Evolutionary conservation across 805 yeast genomes (phyloP).

Genomic region (Wickerhamiella slavikovae): DNA sequence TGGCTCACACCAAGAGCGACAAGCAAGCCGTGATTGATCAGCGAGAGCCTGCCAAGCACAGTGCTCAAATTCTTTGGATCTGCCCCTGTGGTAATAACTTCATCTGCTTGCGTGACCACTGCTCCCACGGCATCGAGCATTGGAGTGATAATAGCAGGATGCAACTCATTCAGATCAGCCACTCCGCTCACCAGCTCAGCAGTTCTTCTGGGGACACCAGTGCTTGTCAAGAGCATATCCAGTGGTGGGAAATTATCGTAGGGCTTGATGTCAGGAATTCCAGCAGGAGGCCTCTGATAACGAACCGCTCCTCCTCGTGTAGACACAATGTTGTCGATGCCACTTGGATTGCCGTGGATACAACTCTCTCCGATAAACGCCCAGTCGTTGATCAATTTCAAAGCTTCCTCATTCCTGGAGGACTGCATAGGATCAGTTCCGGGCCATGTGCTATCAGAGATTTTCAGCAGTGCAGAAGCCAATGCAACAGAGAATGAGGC

Average conservation of each 20-base stretch:
- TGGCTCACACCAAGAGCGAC: conserved; percentile 82
- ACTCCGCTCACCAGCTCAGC: conserved; percentile 69
- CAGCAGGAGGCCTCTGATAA: conserved; percentile 41
- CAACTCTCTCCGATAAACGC: conserved; percentile 87
- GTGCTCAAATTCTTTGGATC: conserved; percentile 18
- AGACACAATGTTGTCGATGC: conserved; percentile 92
- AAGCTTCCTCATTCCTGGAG: conserved; percentile 8
- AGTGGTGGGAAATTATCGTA: conserved; percentile 59
- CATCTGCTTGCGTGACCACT: conserved; percentile 52
- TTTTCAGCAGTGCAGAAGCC: conserved; percentile 41
- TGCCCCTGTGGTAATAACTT: conserved; percentile 30
- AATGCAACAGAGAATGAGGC: conserved; percentile 78
- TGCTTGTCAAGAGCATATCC: conserved; percentile 58
- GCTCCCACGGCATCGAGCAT: conserved; percentile 61
- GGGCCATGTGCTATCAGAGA: too few relatives aligned
- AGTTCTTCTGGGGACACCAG: conserved; percentile 73
- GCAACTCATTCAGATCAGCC: conserved; percentile 28
- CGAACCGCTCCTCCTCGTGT: conserved; percentile 90
- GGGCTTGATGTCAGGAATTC: conserved; percentile 34
- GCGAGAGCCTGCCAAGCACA: conserved; percentile 27
- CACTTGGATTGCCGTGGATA: conserved; percentile 91
- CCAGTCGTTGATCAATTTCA: conserved; percentile 52
- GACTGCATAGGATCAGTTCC: conserved; percentile 28
- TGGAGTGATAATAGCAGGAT: conserved; percentile 33
- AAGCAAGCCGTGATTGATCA: conserved; percentile 72